Conservation (phyloP, 176 grass and related monocot genomes). For the Alloteropsis semialata region DNA sequence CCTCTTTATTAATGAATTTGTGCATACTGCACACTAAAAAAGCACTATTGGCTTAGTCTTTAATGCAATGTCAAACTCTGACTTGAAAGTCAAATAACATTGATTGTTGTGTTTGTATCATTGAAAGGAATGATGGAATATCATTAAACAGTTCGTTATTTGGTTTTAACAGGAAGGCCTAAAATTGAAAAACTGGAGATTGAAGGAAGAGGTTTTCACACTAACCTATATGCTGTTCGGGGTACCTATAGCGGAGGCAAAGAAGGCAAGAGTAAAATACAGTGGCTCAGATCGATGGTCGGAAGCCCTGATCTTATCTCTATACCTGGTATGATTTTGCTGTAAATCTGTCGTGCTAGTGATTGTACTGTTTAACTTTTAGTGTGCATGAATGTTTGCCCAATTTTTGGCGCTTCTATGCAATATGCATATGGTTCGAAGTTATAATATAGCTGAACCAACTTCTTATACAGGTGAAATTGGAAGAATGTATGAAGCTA, state of each 20-base stretch:
- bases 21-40: conserved; percentile 12
- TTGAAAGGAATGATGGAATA: conserved; percentile 9
- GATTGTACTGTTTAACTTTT: neutral
- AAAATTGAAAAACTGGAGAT: conserved; percentile 96
- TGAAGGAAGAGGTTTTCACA: conserved; percentile 99
- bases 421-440: neutral
- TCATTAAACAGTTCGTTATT: conserved; percentile 12
- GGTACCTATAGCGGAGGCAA: conserved; percentile 83
- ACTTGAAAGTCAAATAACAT: conserved; percentile 18
- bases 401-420: conserved; percentile 8
- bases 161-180: conserved; percentile 60
- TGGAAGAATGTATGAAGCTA: conserved; percentile 91
- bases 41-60: neutral
- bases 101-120: neutral
- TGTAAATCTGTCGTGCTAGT: neutral
- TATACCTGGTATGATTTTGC: conserved; percentile 70
- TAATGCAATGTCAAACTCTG: neutral
- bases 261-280: conserved; percentile 97
- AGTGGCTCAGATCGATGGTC: conserved; percentile 94
- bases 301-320: conserved; percentile 99
- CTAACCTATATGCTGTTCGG: conserved; percentile 78
- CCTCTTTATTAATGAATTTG: neutral
- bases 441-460: conserved; percentile 12
- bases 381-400: neutral
- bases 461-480: conserved; percentile 61